Base-by-base conservation (phyloP, 2,329 filamentous ascomycete genomes). In the Colletotrichum magnum region DNA sequence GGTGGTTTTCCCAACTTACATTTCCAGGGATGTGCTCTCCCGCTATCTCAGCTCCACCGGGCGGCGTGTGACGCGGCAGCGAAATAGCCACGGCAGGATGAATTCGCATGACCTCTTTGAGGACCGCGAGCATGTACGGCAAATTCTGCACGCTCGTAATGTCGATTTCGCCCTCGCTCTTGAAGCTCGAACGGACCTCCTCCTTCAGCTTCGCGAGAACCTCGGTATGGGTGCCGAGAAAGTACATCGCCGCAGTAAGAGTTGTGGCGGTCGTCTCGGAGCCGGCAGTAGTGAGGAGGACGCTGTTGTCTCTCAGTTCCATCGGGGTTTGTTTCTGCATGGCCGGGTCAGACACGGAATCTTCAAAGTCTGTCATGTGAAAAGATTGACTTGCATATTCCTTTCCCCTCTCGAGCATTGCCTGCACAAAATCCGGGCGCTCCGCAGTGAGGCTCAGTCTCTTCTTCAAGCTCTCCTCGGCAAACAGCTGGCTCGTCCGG, bases 71-170 rank as follows among this genome's bases (percentile, higher is more conserved):
- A 7, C 28, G 28, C 28, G 28, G 28, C 7, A 32, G 10, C 7
- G 28, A 32, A 32, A 32, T 43, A 12, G 64, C 1, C 69, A 54
- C 5, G 66, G 63, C 9, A 32, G 82, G 80, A 52, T 80, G 83
- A 64, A 83, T 74, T 15, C 82, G 76, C 36, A 84, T 63, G 4
- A 74, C 75, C 71, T 84, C 82, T 13, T 83, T 75, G 10, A 84
- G 72, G 52, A 73, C 75, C 4, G 80, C 81, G 12, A 74, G 71
- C 61, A 82, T 71, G 58, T 83, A 84, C 2, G 62, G 54, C 0
- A 82, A 71, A 12, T 72, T 69, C 54, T 72, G 69, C 5, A 77
- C 73, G 10, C 73, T 73, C 6, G 72, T 68, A 18, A 79, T 66
- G 16, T 71, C 74, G 58, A 83, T 82, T 4, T 82, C 77, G 0